A percentile compares a stretch with the other conserved stretches of the same genome.
Evolutionary conservation across 345 rosid species (phyloP).

Genomic region (Salix dunnii): DNA sequence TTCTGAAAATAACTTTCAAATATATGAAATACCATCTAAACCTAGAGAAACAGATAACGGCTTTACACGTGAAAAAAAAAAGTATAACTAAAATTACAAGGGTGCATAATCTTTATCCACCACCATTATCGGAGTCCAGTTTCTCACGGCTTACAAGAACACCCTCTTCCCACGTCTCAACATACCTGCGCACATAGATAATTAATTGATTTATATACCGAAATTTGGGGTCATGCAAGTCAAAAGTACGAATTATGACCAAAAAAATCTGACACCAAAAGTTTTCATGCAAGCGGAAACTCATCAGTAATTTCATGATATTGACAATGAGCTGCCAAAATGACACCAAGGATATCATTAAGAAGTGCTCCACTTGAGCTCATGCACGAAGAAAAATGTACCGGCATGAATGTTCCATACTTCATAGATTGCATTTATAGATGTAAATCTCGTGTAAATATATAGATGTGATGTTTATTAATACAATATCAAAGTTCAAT

Average conservation of each 20-base stretch:
- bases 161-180: conserved; percentile 80
- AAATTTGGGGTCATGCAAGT: neutral
- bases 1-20: neutral
- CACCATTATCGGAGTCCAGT: conserved; percentile 34
- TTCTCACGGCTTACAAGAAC: conserved; percentile 51
- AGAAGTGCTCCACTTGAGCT: neutral
- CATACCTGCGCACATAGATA: conserved; percentile 35
- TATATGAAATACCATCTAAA: neutral
- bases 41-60: neutral
- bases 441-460: no score
- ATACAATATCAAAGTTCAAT: neutral
- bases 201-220: neutral
- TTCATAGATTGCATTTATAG: no score
- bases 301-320: neutral
- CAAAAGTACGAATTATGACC: no score
- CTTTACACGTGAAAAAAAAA: neutral
- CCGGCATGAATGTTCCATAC: neutral
- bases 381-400: neutral
- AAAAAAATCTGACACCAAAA: no score
- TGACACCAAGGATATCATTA: neutral
- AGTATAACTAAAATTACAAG: neutral
- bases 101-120: neutral
- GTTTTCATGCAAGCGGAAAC: no score
- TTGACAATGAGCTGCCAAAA: neutral
- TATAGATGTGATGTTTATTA: neutral